Base-by-base conservation (phyloP, 768 basidiomycete genomes). In the Dioszegia hungarica region DNA sequence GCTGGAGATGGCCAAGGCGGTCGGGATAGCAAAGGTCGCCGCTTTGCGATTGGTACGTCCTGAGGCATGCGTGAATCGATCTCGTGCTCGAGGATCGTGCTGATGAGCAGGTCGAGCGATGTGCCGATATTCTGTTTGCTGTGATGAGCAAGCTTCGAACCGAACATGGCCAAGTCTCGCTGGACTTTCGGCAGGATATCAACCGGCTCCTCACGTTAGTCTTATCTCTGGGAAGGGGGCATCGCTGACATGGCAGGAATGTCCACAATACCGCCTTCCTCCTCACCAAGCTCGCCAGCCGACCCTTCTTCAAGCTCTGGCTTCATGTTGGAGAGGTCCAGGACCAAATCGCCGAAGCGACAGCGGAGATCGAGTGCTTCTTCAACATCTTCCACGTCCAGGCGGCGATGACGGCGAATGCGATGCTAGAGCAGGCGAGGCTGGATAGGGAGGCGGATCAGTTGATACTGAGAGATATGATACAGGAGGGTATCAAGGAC, bases 251-350 rank as follows among this genome's bases (percentile, higher is more conserved):
- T 33, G 9, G 49, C 31, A 70, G 61, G 5, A 53, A 66, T 27
- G 57, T 74, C 8, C 55, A 61, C 20, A 28, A 59, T 11, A 64
- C 56, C 22, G 53, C 78, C 37, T 61, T 67, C 1, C 81, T 89
- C 61, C 78, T 88, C 25, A 66, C 79, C 52, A 84, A 83, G 61
- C 84, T 88, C 61, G 77, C 79, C 15, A 78, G 82, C 38, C 78
- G 87, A 1, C 86, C 88, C 0, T 90, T 89, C 77, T 75, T 90
- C 60, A 87, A 88, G 73, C 80, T 87, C 3, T 90, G 87, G 67
- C 79, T 90, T 36, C 84, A 84, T 68, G 82, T 86, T 39, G 85
- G 87, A 36, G 87, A 89, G 60, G 85, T 85, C 27, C 68, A 80
- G 15, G 76, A 78, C 2, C 80, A 82, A 29, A 82, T 89, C 34